These are phyloP conservation scores for Amphibolis antarctica DNA, from an alignment of 106 monocot genomes.

Conservation along the genomic window DNA sequence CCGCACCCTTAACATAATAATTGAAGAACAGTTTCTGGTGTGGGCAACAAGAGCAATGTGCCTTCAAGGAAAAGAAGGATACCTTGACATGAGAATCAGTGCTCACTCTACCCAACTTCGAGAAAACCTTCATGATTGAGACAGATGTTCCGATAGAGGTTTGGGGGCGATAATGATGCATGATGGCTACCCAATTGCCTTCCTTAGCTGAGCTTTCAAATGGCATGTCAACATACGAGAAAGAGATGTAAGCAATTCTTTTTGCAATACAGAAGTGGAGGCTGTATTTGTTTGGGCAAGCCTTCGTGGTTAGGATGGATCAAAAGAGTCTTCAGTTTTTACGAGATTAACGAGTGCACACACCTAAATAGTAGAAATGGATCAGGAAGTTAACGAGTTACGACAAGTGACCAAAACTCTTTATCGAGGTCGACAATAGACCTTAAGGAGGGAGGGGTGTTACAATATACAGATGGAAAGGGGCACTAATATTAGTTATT, in stretches of 20 bases:
- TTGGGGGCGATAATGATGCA: neutral
- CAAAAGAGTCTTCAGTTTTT: no score
- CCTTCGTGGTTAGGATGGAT: no score
- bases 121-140: neutral
- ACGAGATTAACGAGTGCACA: no score
- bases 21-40: constrained; percentile 1
- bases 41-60: neutral
- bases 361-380: no score
- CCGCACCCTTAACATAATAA: neutral
- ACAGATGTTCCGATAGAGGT: neutral
- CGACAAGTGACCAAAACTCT: no score
- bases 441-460: no score
- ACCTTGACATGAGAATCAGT: neutral
- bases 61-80: neutral
- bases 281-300: no score
- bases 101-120: no score
- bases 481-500: no score
- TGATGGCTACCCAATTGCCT: neutral
- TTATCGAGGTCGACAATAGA: no score
- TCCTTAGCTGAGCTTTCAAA: neutral
- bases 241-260: neutral
- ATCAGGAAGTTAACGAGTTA: no score
- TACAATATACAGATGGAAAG: no score
- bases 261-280: neutral
- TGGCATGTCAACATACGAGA: neutral